Evolutionary conservation across 352 stramenopile genomes (phyloP).

Genomic region (Phytopythium litorale): DNA sequence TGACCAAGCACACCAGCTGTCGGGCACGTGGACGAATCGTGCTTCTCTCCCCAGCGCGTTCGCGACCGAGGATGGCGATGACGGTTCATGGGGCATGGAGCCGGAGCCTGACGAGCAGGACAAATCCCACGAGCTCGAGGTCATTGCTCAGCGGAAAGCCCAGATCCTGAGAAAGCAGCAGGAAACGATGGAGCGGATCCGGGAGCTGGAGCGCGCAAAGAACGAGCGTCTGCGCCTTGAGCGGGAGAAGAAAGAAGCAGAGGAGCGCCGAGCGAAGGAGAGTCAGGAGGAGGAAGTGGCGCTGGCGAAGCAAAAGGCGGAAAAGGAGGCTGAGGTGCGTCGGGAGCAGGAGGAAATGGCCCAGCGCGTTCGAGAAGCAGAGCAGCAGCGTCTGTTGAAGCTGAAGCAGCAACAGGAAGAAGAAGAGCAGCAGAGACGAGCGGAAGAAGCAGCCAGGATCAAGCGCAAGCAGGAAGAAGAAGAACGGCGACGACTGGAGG

Average conservation of each 20-base stretch:
- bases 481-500: conserved; percentile 15
- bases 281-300: conserved; percentile 18
- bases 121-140: conserved; percentile 35
- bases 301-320: conserved; percentile 19
- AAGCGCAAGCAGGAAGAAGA: conserved; percentile 23
- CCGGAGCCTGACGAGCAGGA: conserved; percentile 18
- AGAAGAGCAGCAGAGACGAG: conserved; percentile 31
- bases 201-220: conserved; percentile 42
- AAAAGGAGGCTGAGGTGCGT: conserved; percentile 33
- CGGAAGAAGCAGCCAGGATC: conserved; percentile 31
- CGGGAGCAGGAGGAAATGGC: conserved; percentile 29
- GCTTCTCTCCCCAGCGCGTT: no score
- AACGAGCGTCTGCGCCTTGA: conserved; percentile 39
- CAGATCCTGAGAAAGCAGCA: conserved; percentile 60
- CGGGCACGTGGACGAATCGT: not conserved
- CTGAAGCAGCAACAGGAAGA: conserved; percentile 37
- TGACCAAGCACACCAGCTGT: not conserved
- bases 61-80: not conserved
- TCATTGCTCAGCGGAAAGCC: conserved; percentile 51
- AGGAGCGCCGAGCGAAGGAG: conserved; percentile 13
- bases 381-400: conserved; percentile 14
- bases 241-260: conserved; percentile 32
- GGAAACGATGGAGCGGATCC: conserved; percentile 45
- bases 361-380: conserved; percentile 24
- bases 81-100: not conserved